Percentiles rank a stretch among this genome's conserved stretches.
These are phyloP conservation scores for Colletotrichum lentis DNA, from an alignment of 2,329 filamentous ascomycete species.

Conservation along the genomic window DNA sequence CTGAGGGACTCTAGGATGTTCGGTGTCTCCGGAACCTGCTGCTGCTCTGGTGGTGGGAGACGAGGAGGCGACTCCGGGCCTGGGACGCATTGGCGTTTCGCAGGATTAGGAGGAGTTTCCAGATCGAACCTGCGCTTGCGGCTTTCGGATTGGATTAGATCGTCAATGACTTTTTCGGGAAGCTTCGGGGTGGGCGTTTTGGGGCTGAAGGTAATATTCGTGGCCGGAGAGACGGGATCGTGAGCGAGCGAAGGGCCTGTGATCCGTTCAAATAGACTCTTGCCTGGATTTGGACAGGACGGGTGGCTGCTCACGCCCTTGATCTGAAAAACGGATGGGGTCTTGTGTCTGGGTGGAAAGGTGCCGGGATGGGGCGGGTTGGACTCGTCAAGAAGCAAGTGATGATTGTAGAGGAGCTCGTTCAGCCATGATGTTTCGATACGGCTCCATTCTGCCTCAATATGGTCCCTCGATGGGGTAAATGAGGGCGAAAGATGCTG, in stretches of 20 bases:
- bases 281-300: background rate
- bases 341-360: background rate
- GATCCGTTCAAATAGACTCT: background rate
- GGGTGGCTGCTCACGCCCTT: slow-evolving; percentile 6
- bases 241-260: background rate
- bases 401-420: background rate
- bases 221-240: background rate
- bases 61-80: background rate
- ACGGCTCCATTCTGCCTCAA: slow-evolving; percentile 9
- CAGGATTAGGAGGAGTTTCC: background rate
- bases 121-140: slow-evolving; percentile 15
- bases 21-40: background rate
- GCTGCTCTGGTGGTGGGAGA: background rate
- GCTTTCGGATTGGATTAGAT: slow-evolving; percentile 8
- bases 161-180: background rate
- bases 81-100: slow-evolving; percentile 13
- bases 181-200: background rate
- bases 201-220: no score
- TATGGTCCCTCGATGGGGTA: background rate
- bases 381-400: background rate
- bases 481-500: background rate
- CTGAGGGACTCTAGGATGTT: no score
- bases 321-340: background rate
- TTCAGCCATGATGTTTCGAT: slow-evolving; percentile 2
- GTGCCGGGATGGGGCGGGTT: background rate